Evolutionary conservation across 2,329 filamentous ascomycete genomes (phyloP), one percentile per base, ranked within the genome.

Genomic region (Plenodomus lindquistii): DNA sequence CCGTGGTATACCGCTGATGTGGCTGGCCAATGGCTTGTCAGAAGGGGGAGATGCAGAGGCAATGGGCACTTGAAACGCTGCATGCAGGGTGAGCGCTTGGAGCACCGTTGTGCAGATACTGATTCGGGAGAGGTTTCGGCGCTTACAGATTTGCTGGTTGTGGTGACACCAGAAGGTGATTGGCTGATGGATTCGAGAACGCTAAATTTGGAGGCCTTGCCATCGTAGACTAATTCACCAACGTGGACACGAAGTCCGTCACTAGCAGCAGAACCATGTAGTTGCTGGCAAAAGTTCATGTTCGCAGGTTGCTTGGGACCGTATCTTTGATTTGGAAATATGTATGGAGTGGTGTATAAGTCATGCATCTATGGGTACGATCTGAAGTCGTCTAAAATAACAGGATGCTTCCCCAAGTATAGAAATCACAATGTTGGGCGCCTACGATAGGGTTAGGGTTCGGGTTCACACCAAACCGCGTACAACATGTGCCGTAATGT

Each of bases 61-160:
- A 24, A 42, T 40, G 47, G 46, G 20, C 22, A 34, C 49, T 46
- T 61, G 58, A 66, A 66, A 67, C 62, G 52, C 54, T 37, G 42
- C 37, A 51, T 52, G 57, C 50, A 55, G 50, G 40, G 37, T 45
- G 46, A 60, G 66, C 66, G 66, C 66, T 65, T 67, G 51, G 54
- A 54, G 40, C 36, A 38, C 40, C 35, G 35, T 41, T 37, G 27
- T 65, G 54, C 51, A 56, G 48, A 50, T 54, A 47, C 37, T 63
- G 59, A 59, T 65, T 63, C 55, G 60, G 24, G 47, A 46, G 37
- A 54, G 24, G 61, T 55, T 51, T 65, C 50, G 62, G 66, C 66
- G 65, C 63, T 64, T 69, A 67, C 36, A 48, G 16, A 22, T 20
- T 35, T 29, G 22, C 19, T 35, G 9, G 37, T 5, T 39, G 8